phyloP scores from a whole-genome alignment of 495 filamentous ascomycete species.

The Neurospora sp. region DNA sequence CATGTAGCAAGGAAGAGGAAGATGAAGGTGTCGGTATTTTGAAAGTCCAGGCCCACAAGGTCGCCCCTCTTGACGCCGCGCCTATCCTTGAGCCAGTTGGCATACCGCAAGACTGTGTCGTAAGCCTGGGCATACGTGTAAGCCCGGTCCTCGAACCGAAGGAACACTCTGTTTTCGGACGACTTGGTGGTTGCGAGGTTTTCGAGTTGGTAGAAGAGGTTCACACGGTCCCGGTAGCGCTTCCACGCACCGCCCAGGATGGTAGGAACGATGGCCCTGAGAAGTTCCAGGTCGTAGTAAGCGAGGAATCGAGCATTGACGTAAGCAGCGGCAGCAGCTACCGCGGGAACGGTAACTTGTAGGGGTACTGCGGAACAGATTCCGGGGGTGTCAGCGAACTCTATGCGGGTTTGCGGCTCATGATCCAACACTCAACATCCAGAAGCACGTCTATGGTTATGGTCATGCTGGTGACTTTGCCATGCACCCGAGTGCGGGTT shows the following conservation, averaged over 20 bases:
- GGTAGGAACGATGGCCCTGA: conserved; percentile 39
- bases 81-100: conserved; percentile 67
- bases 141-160: conserved; percentile 62
- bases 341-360: conserved; percentile 51
- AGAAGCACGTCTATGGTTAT: not conserved
- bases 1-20: conserved; percentile 82
- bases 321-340: conserved; percentile 63
- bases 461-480: not conserved
- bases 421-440: not conserved
- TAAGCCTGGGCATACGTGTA: conserved; percentile 84
- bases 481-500: not conserved
- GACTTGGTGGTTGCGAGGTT: conserved; percentile 47
- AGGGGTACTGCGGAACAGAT: conserved; percentile 16
- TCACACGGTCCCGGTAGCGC: conserved; percentile 50
- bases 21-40: conserved; percentile 73
- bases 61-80: conserved; percentile 62
- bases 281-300: conserved; percentile 51
- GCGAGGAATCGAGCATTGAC: conserved; percentile 64
- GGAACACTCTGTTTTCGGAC: conserved; percentile 46
- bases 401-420: not conserved
- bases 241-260: conserved; percentile 29
- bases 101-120: conserved; percentile 63
- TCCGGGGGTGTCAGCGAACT: not conserved
- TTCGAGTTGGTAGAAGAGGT: conserved; percentile 75
- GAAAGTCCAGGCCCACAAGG: conserved; percentile 80